A percentile compares a stretch with the other conserved stretches of the same genome.
Evolutionary conservation across 2,329 filamentous ascomycete species (phyloP).

Genomic region (Talaromyces sp.): DNA sequence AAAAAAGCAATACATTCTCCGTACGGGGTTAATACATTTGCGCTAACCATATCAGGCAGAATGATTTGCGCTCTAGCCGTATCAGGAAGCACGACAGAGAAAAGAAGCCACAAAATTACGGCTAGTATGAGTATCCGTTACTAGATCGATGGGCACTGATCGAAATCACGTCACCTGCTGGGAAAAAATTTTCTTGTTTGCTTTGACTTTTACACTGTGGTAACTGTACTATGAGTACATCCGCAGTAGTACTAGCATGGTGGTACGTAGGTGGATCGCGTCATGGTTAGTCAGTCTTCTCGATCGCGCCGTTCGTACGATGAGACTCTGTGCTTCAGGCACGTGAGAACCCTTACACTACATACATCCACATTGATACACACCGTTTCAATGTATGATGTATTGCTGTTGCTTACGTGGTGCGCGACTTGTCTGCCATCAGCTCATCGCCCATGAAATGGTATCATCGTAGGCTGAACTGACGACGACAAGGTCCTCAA

Average conservation of each 20-base stretch:
- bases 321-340: not conserved
- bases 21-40: not conserved
- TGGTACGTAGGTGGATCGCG: not conserved
- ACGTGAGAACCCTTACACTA: not conserved
- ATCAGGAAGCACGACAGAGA: slow-evolving; percentile 15
- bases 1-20: not conserved
- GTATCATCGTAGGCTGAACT: not conserved
- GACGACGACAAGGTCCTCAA: slow-evolving; percentile 5
- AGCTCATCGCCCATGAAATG: not conserved
- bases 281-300: not conserved
- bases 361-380: not conserved
- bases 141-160: not conserved
- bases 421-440: not conserved
- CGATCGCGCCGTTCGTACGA: too few relatives aligned
- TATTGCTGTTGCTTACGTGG: not conserved
- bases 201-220: not conserved
- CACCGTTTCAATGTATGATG: too few relatives aligned
- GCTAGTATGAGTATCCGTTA: slow-evolving; percentile 10
- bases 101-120: not conserved
- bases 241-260: too few relatives aligned
- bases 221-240: too few relatives aligned
- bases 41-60: not conserved
- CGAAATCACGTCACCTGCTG: slow-evolving; percentile 12
- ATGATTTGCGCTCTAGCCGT: slow-evolving; percentile 13
- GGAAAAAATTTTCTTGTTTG: slow-evolving; percentile 10